Percentiles rank a stretch among this genome's conserved stretches.
Conservation (phyloP, 257 asterid genomes). For the Prunella vulgaris region DNA sequence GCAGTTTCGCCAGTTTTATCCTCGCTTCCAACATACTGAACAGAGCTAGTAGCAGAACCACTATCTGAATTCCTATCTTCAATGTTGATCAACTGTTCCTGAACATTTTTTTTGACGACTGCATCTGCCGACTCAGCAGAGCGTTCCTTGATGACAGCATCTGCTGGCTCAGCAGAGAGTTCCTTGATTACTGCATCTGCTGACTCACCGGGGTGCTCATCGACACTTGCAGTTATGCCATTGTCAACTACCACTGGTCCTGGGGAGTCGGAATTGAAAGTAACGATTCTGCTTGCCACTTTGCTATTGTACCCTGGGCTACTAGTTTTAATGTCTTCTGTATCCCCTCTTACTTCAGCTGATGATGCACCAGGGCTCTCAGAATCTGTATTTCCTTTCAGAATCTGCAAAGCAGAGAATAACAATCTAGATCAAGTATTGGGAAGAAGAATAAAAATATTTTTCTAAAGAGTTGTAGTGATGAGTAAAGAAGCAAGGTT, state of each 20-base stretch:
- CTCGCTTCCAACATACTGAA: constrained; percentile 10
- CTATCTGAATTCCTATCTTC: constrained; percentile 12
- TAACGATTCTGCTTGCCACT: constrained; percentile 45
- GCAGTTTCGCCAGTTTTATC: background rate
- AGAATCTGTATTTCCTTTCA: constrained; percentile 27
- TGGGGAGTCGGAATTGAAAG: constrained; percentile 34
- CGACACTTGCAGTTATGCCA: constrained; percentile 12
- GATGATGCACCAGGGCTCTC: constrained; percentile 28
- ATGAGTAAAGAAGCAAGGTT: constrained; percentile 7
- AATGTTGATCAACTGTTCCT: constrained; percentile 16
- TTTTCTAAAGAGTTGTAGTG: background rate
- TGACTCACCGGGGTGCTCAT: constrained; percentile 19
- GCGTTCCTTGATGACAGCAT: background rate
- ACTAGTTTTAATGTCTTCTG: constrained; percentile 31
- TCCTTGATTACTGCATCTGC: background rate
- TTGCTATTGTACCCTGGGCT: constrained; percentile 36
- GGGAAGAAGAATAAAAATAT: background rate
- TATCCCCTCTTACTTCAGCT: constrained; percentile 24
- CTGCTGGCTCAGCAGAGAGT: constrained; percentile 15
- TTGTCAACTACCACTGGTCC: constrained; percentile 20
- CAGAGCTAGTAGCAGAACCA: constrained; percentile 13
- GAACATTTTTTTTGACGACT: constrained; percentile 5
- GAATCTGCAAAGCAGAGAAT: constrained; percentile 37
- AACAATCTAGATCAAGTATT: constrained; percentile 10
- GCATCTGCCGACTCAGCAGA: constrained; percentile 11